A percentile compares a stretch with the other conserved stretches of the same genome.
phyloP scores from a whole-genome alignment of 306 rosid genomes.

The Lagenaria siceraria region DNA sequence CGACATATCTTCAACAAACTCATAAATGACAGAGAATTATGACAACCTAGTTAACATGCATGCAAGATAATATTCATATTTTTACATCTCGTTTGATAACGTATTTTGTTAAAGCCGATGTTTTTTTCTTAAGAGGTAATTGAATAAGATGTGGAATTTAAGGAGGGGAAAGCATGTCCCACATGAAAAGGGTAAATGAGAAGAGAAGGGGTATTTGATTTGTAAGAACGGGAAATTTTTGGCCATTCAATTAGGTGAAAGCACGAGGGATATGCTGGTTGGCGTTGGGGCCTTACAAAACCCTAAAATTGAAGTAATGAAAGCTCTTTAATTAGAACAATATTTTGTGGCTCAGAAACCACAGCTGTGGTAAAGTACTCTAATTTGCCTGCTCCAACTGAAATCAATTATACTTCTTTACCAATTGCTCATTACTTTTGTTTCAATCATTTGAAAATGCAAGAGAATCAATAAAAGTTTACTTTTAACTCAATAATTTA shows the following conservation, averaged over 20 bases:
- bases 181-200: slow-evolving; percentile 50
- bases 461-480: too few relatives aligned
- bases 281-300: background rate
- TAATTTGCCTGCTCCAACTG: background rate
- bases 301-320: background rate
- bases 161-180: slow-evolving; percentile 35
- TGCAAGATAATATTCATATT: background rate
- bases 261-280: slow-evolving; percentile 31
- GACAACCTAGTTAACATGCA: background rate
- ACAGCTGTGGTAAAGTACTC: background rate
- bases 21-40: background rate
- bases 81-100: background rate
- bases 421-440: background rate
- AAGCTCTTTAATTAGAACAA: background rate
- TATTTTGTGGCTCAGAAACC: background rate
- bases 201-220: background rate
- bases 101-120: background rate
- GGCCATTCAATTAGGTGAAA: slow-evolving; percentile 26
- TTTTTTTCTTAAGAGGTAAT: background rate
- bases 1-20: background rate
- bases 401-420: background rate
- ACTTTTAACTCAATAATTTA: too few relatives aligned
- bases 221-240: background rate
- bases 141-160: background rate
- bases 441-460: background rate